These are phyloP conservation scores for Penicillium mononematosum DNA, from an alignment of 495 filamentous ascomycete species.

Conservation along the genomic window DNA sequence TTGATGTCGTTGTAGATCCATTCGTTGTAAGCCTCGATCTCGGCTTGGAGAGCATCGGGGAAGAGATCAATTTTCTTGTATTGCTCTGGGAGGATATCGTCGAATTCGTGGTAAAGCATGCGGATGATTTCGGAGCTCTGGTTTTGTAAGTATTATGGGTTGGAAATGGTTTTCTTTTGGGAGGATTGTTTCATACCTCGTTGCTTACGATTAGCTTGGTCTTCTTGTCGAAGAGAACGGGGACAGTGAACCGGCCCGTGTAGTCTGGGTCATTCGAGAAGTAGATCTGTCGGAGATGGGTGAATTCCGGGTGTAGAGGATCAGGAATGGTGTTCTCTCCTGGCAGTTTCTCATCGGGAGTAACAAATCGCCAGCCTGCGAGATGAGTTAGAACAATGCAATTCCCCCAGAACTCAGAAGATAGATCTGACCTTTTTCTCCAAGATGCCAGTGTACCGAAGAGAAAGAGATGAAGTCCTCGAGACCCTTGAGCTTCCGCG, in stretches of 20 bases:
- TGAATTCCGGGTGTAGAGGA: conserved; percentile 52
- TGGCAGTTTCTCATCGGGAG: conserved; percentile 59
- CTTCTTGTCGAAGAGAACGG: conserved; percentile 63
- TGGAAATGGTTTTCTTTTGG: background rate
- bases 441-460: conserved; percentile 67
- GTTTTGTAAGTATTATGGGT: conserved; percentile 6
- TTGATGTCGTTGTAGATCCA: conserved; percentile 87
- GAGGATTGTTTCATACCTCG: conserved; percentile 37
- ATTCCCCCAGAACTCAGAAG: background rate
- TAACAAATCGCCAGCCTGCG: conserved; percentile 78
- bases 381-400: background rate
- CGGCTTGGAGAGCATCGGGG: conserved; percentile 52
- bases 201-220: conserved; percentile 56
- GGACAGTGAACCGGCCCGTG: conserved; percentile 60
- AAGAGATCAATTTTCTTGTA: conserved; percentile 63
- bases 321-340: conserved; percentile 55
- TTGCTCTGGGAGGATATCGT: conserved; percentile 58
- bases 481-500: conserved; percentile 64
- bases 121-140: conserved; percentile 59
- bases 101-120: conserved; percentile 74
- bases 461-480: conserved; percentile 66
- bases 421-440: conserved; percentile 50
- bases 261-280: conserved; percentile 60
- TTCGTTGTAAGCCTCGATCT: conserved; percentile 74
- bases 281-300: conserved; percentile 60